These are phyloP conservation scores for Colletotrichum gloeosporioides DNA, from an alignment of 2,329 filamentous ascomycete species.

Conservation along the genomic window DNA sequence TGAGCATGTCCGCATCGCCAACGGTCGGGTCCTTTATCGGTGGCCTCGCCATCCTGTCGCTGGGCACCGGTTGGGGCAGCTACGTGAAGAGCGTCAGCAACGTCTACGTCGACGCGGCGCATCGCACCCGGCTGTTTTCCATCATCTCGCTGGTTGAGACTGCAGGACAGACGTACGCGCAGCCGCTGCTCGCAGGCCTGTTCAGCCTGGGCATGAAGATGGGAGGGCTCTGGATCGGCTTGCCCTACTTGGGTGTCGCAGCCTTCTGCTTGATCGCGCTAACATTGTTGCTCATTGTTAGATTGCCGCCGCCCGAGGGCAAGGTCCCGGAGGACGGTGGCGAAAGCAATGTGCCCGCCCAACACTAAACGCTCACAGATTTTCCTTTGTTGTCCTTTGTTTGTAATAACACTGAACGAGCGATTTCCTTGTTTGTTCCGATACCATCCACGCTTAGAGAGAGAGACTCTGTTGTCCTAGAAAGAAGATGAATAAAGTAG, in stretches of 20 bases:
- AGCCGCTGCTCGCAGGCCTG: slow-evolving; percentile 30
- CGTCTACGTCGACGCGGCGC: slow-evolving; percentile 29
- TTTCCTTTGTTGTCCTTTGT: background rate
- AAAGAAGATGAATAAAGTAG: background rate
- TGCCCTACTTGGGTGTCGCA: slow-evolving; percentile 36
- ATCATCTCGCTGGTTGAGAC: slow-evolving; percentile 28
- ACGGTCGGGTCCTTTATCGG: slow-evolving; percentile 28
- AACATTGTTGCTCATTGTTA: slow-evolving; percentile 1
- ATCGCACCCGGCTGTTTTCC: slow-evolving; percentile 33
- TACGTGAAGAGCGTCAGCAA: slow-evolving; percentile 30
- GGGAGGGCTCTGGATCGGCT: slow-evolving; percentile 32
- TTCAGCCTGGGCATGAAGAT: slow-evolving; percentile 33
- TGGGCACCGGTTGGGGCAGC: slow-evolving; percentile 30
- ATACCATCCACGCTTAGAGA: background rate
- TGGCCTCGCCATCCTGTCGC: slow-evolving; percentile 32
- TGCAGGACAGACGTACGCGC: slow-evolving; percentile 28
- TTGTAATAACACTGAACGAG: background rate
- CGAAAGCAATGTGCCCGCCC: background rate
- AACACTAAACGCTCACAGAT: background rate
- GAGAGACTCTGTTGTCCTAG: background rate
- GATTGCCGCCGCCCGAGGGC: background rate
- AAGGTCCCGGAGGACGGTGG: background rate
- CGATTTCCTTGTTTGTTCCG: background rate
- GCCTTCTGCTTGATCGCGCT: background rate
- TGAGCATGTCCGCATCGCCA: slow-evolving; percentile 30